These are phyloP conservation scores for Metschnikowia kofuensis DNA, from an alignment of 805 yeast genomes.

Conservation along the genomic window DNA sequence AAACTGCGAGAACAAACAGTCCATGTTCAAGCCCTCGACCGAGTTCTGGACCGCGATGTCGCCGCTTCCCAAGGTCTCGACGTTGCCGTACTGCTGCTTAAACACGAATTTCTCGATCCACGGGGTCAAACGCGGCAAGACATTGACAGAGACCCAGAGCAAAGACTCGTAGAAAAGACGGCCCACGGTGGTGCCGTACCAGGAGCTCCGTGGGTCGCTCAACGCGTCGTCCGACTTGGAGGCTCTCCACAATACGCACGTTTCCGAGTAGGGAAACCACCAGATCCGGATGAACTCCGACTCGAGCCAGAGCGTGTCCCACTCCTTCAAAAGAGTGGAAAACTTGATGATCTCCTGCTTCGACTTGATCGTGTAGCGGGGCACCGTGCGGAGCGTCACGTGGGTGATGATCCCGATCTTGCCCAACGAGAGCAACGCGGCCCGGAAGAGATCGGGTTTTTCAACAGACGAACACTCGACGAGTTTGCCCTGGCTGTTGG, in stretches of 20 bases:
- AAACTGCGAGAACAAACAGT: conserved; percentile 88
- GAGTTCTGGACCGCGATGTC: conserved; percentile 72
- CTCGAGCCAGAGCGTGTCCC: conserved; percentile 82
- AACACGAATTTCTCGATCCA: conserved; percentile 82
- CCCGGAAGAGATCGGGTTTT: conserved; percentile 66
- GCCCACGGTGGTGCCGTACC: conserved; percentile 84
- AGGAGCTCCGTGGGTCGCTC: conserved; percentile 64
- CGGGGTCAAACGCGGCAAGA: conserved; percentile 79
- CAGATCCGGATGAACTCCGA: conserved; percentile 90
- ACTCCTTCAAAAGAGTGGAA: conserved; percentile 63
- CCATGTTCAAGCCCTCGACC: conserved; percentile 90
- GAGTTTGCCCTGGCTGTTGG: conserved; percentile 73
- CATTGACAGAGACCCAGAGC: conserved; percentile 72
- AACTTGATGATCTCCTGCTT: conserved; percentile 79
- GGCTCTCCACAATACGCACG: conserved; percentile 91
- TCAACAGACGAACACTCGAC: conserved; percentile 64
- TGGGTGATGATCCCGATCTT: conserved; percentile 86
- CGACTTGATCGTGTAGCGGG: conserved; percentile 76
- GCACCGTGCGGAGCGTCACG: conserved; percentile 82
- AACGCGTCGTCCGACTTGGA: conserved; percentile 64
- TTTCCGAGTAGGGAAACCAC: conserved; percentile 95
- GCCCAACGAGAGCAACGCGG: conserved; percentile 83
- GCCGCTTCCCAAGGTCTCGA: conserved; percentile 62
- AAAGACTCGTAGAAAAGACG: conserved; percentile 76
- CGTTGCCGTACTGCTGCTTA: conserved; percentile 74